These are phyloP conservation scores for Dioscorea zingiberensis DNA, from an alignment of 106 monocot species.

Conservation along the genomic window DNA sequence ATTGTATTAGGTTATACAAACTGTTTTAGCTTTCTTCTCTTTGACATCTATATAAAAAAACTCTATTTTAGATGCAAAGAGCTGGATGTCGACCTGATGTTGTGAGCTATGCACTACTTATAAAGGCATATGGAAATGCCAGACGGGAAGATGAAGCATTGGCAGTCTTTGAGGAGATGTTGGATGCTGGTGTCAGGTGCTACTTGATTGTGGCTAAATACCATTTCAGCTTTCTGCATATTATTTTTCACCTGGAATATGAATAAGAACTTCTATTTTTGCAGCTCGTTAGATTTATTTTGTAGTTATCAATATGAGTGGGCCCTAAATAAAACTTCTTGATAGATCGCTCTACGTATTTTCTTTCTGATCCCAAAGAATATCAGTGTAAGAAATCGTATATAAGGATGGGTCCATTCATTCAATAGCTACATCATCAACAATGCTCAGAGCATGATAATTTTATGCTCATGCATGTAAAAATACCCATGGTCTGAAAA, in stretches of 20 bases:
- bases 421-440: no score
- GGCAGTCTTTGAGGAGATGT: slow-evolving; percentile 98
- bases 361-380: no score
- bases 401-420: no score
- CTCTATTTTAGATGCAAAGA: slow-evolving; percentile 72
- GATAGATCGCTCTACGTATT: background rate
- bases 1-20: no score
- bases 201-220: background rate
- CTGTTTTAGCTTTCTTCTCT: no score
- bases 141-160: slow-evolving; percentile 96
- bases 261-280: background rate
- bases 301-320: background rate
- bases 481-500: no score
- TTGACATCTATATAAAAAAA: no score
- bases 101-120: slow-evolving; percentile 91
- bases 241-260: background rate
- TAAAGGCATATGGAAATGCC: slow-evolving; percentile 91
- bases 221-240: background rate
- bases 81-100: slow-evolving; percentile 88
- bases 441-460: no score
- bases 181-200: slow-evolving; percentile 94
- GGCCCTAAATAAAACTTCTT: background rate
- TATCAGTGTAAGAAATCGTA: no score
- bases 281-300: background rate
- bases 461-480: no score